Evolutionary conservation across 768 basidiomycete genomes (phyloP).

Genomic region (Flagelloscypha sp.): DNA sequence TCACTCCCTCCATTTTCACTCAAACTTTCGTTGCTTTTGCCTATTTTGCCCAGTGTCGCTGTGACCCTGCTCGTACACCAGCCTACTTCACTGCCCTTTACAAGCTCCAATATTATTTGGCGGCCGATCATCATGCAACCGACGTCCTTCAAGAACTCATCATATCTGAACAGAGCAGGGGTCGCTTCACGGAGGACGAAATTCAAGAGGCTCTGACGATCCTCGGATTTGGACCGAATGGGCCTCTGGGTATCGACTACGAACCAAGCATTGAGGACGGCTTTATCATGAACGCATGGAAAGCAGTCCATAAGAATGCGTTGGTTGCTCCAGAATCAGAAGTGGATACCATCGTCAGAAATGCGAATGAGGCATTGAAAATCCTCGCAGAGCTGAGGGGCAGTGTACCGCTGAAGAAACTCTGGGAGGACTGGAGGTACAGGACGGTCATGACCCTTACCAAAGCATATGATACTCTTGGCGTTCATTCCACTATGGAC

Average conservation of each 20-base stretch:
- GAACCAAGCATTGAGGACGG: constrained; percentile 53
- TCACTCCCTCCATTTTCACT: constrained; percentile 1
- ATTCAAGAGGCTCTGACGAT: constrained; percentile 33
- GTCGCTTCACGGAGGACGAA: constrained; percentile 56
- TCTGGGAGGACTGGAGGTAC: constrained; percentile 49
- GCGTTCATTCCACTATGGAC: constrained; percentile 61
- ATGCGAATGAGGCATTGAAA: constrained; percentile 61
- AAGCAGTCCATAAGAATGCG: constrained; percentile 43
- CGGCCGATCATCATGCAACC: constrained; percentile 33
- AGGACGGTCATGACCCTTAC: constrained; percentile 53
- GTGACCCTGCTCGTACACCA: constrained; percentile 59
- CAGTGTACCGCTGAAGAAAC: constrained; percentile 37
- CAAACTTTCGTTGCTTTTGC: constrained; percentile 73
- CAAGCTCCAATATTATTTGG: constrained; percentile 39
- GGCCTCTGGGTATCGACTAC: constrained; percentile 55
- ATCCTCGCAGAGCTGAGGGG: constrained; percentile 58
- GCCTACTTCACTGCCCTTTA: constrained; percentile 56
- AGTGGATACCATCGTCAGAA: constrained; percentile 40
- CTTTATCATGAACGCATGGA: constrained; percentile 69
- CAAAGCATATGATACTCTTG: constrained; percentile 64
- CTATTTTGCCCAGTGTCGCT: constrained; percentile 74
- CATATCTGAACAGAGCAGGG: constrained; percentile 51
- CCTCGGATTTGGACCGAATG: constrained; percentile 64
- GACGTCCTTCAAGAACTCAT: constrained; percentile 49
- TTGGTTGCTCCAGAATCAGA: constrained; percentile 39